Evolutionary conservation across 2,329 filamentous ascomycete genomes (phyloP).

Genomic region (Aspergillus quadrilineatus): DNA sequence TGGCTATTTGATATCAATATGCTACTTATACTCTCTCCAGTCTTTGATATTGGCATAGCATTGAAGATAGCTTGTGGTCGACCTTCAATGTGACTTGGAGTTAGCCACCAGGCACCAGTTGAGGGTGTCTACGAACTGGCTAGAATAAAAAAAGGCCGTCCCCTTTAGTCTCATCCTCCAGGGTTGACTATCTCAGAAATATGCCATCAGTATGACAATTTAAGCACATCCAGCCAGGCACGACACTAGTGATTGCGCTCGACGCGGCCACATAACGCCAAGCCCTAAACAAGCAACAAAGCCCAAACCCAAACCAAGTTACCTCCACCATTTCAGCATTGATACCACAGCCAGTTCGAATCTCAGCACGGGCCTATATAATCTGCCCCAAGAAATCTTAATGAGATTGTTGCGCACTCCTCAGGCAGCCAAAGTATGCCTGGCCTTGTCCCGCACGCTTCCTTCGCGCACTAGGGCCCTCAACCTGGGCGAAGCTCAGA

Average conservation of each 20-base stretch:
- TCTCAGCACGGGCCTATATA: not conserved
- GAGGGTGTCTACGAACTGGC: no score
- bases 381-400: constrained; percentile 4
- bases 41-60: no score
- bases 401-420: not conserved
- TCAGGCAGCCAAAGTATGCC: not conserved
- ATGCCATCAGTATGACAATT: not conserved
- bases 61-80: no score
- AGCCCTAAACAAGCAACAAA: not conserved
- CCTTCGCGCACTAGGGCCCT: not conserved
- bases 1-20: no score
- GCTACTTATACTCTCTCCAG: no score
- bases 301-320: not conserved
- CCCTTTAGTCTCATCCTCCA: no score
- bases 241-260: no score
- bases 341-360: not conserved
- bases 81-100: no score
- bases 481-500: not conserved
- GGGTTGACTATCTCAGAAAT: not conserved
- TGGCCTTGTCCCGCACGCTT: constrained; percentile 10
- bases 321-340: not conserved
- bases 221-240: not conserved
- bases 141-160: no score
- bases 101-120: no score
- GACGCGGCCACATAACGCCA: not conserved